Base-by-base conservation (phyloP, 2,329 filamentous ascomycete species). In the Claviceps pusilla region DNA sequence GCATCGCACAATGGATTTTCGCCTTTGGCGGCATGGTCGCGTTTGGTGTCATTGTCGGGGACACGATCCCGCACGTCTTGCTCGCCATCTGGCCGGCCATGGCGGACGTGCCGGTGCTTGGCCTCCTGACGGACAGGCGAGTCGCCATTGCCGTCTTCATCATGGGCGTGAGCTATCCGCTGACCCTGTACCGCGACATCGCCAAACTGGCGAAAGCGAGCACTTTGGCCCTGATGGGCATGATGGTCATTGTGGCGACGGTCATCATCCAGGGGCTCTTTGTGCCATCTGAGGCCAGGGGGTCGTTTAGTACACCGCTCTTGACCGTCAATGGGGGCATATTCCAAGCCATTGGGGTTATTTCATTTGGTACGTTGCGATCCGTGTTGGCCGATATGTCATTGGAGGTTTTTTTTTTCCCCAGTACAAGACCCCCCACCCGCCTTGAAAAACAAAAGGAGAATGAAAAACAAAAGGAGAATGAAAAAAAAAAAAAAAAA, bases 21-120 rank as follows among this genome's bases (percentile, higher is more conserved):
- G 93, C 93, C 3, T 98, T 97, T 73, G 93, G 93, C 55, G 93
- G 93, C 59, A 98, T 98, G 93, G 82, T 98, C 54, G 93, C 93
- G 14, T 98, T 97, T 69, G 93, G 90, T 60, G 89, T 98, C 63
- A 96, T 98, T 64, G 87, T 98, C 10, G 93, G 93, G 56, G 93
- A 98, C 68, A 90, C 88, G 0, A 96, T 98, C 65, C 93, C 93
- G 3, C 88, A 90, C 67, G 93, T 98, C 50, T 69, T 97, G 63
- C 72, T 76, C 50, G 88, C 90, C 4, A 69, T 96, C 5, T 95
- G 91, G 73, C 90, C 93, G 0, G 80, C 79, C 3, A 66, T 97
- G 56, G 71, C 73, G 43, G 74, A 82, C 35, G 82, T 86, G 66
- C 82, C 88, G 0, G 86, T 96, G 28, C 69, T 97, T 19, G 87